Evolutionary conservation across 1,284 basidiomycete genomes (phyloP).

Genomic region (Pholiota adiposa): DNA sequence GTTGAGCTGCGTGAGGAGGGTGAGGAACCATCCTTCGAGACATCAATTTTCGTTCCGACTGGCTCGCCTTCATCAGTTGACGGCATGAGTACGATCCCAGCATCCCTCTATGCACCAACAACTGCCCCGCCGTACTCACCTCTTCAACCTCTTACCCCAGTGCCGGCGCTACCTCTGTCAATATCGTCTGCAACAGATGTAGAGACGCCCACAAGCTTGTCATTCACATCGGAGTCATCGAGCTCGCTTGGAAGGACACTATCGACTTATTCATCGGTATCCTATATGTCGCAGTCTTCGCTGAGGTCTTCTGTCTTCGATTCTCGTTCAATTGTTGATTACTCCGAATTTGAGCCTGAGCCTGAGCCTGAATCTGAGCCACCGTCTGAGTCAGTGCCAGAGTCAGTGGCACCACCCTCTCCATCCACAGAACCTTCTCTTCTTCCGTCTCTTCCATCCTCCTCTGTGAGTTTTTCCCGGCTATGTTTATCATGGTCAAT

Average conservation of each 20-base stretch:
- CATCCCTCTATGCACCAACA: constrained; percentile 38
- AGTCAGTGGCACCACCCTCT: constrained; percentile 35
- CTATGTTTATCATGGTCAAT: neutral
- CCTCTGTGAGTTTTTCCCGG: constrained; percentile 43
- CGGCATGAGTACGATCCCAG: constrained; percentile 45
- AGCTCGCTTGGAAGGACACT: constrained; percentile 32
- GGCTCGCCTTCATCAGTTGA: constrained; percentile 49
- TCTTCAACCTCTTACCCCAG: constrained; percentile 40
- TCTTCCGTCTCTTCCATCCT: constrained; percentile 43
- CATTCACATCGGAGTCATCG: constrained; percentile 29
- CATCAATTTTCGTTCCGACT: constrained; percentile 53
- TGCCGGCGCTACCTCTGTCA: constrained; percentile 34
- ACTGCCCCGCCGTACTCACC: constrained; percentile 32
- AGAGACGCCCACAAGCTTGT: constrained; percentile 36
- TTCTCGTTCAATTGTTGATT: constrained; percentile 33
- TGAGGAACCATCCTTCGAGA: constrained; percentile 65
- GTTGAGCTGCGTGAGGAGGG: constrained; percentile 57
- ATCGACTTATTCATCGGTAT: constrained; percentile 35
- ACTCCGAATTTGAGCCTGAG: constrained; percentile 41
- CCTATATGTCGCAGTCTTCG: constrained; percentile 39
- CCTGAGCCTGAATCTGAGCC: constrained; percentile 34
- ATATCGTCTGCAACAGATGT: constrained; percentile 32
- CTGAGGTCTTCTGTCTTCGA: constrained; percentile 40
- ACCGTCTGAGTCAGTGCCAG: constrained; percentile 40
- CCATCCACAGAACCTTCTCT: constrained; percentile 59